Percentiles rank a stretch among this genome's conserved stretches.
phyloP scores from a whole-genome alignment of 352 stramenopile species.

The Globisporangium acanthophoron region DNA sequence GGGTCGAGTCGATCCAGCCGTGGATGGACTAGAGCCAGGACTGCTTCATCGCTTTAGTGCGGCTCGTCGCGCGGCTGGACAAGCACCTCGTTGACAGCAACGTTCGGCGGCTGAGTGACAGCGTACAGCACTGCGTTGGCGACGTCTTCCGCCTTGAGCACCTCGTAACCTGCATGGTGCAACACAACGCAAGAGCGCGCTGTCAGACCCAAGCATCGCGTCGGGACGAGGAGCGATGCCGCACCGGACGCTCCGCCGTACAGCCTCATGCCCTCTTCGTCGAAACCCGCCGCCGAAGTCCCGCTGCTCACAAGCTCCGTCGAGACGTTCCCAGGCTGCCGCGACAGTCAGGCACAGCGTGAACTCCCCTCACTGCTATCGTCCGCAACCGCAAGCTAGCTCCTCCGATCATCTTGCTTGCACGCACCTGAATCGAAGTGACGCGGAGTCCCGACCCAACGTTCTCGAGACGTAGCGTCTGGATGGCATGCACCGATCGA shows the following conservation, averaged over 20 bases:
- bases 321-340: constrained; percentile 83
- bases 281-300: constrained; percentile 52
- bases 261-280: constrained; percentile 75
- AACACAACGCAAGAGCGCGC: neutral
- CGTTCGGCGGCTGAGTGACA: constrained; percentile 78
- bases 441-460: constrained; percentile 81
- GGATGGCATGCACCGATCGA: neutral
- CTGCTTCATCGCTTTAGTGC: constrained; percentile 23
- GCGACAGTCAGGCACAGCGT: neutral
- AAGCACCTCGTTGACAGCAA: constrained; percentile 89
- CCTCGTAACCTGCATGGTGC: constrained; percentile 39
- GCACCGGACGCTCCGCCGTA: constrained; percentile 49
- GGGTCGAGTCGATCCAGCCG: too few relatives aligned
- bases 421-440: constrained; percentile 68
- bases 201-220: constrained; percentile 7
- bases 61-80: constrained; percentile 87
- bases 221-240: neutral
- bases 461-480: constrained; percentile 77
- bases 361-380: neutral
- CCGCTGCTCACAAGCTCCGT: constrained; percentile 87
- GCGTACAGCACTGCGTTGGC: constrained; percentile 84
- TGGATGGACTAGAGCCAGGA: too few relatives aligned
- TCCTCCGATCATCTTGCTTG: neutral
- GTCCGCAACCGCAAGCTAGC: too few relatives aligned
- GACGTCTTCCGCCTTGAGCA: constrained; percentile 84